phyloP scores from a whole-genome alignment of 2,329 filamentous ascomycete genomes.

The Aspergillus cejpii region DNA sequence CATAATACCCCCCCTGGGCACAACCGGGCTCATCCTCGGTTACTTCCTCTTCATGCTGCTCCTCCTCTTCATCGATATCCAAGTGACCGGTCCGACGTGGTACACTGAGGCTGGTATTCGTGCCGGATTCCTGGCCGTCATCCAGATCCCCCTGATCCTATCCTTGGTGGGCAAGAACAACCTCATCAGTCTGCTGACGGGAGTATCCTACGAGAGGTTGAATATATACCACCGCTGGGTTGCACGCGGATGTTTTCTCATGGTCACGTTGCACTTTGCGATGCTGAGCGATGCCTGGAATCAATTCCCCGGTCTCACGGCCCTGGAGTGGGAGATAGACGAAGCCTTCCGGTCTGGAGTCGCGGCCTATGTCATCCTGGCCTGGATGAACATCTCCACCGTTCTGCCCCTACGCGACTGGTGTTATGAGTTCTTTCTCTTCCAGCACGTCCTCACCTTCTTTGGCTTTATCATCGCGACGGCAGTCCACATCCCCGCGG shows the following conservation, averaged over 20 bases:
- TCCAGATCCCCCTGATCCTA: slow-evolving; percentile 35
- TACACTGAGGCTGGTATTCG: slow-evolving; percentile 14
- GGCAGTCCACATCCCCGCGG: slow-evolving; percentile 19
- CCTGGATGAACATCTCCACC: slow-evolving; percentile 6
- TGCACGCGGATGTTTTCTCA: slow-evolving; percentile 14
- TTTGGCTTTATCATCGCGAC: slow-evolving; percentile 32
- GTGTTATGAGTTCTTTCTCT: slow-evolving; percentile 23
- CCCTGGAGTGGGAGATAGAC: too few species aligned
- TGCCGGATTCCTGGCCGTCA: slow-evolving; percentile 33
- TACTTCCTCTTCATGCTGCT: too few species aligned
- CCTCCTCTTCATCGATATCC: too few species aligned
- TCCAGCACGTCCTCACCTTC: slow-evolving; percentile 36
- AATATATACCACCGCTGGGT: slow-evolving; percentile 35
- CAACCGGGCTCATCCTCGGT: too few species aligned
- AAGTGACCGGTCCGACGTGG: too few species aligned
- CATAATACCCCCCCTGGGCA: too few species aligned
- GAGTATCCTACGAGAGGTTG: slow-evolving; percentile 29
- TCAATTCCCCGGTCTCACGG: slow-evolving; percentile 18
- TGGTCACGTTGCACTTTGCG: slow-evolving; percentile 11
- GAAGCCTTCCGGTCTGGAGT: not conserved
- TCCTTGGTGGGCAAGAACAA: slow-evolving; percentile 38
- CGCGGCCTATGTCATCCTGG: slow-evolving; percentile 4
- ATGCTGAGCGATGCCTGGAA: slow-evolving; percentile 20
- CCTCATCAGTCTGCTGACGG: slow-evolving; percentile 26
- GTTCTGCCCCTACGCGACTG: slow-evolving; percentile 7